Conservation (phyloP, 805 yeast species). For the Metschnikowia shivogae region DNA sequence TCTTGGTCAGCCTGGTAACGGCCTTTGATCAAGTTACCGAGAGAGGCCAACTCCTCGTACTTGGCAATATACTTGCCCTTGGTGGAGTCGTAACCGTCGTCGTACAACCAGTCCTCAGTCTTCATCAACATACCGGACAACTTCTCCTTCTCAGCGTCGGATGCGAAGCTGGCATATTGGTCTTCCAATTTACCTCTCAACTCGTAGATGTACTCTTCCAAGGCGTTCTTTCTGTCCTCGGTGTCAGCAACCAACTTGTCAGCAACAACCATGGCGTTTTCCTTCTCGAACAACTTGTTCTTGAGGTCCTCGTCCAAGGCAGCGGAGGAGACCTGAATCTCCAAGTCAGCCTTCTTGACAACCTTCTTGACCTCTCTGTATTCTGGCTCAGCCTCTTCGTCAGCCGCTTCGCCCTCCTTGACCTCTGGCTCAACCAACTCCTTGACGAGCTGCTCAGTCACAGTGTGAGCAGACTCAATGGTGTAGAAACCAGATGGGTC, state of each 20-base stretch:
- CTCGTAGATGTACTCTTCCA: slow-evolving; percentile 97
- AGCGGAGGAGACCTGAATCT: slow-evolving; percentile 56
- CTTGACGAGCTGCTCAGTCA: slow-evolving; percentile 84
- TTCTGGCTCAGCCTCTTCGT: slow-evolving; percentile 73
- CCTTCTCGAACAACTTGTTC: slow-evolving; percentile 70
- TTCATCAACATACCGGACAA: slow-evolving; percentile 67
- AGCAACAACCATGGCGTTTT: slow-evolving; percentile 76
- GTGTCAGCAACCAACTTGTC: slow-evolving; percentile 98
- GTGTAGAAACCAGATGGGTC: slow-evolving; percentile 95
- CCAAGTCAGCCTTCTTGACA: slow-evolving; percentile 83
- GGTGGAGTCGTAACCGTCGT: slow-evolving; percentile 92
- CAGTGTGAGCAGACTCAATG: slow-evolving; percentile 91
- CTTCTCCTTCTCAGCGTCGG: slow-evolving; percentile 83
- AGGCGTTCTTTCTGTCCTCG: slow-evolving; percentile 96
- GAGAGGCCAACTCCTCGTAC: slow-evolving; percentile 92
- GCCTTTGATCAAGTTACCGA: slow-evolving; percentile 93
- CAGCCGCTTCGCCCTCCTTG: slow-evolving; percentile 46
- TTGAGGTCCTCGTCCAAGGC: slow-evolving; percentile 55
- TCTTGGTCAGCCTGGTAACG: slow-evolving; percentile 92
- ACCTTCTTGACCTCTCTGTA: slow-evolving; percentile 87
- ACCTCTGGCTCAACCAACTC: slow-evolving; percentile 72
- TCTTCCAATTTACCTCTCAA: slow-evolving; percentile 96
- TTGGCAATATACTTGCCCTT: slow-evolving; percentile 97
- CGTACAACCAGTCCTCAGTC: slow-evolving; percentile 98
- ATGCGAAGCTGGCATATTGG: slow-evolving; percentile 80